phyloP scores from a whole-genome alignment of 169 alveolate genomes.

The Eimeria zaria region DNA sequence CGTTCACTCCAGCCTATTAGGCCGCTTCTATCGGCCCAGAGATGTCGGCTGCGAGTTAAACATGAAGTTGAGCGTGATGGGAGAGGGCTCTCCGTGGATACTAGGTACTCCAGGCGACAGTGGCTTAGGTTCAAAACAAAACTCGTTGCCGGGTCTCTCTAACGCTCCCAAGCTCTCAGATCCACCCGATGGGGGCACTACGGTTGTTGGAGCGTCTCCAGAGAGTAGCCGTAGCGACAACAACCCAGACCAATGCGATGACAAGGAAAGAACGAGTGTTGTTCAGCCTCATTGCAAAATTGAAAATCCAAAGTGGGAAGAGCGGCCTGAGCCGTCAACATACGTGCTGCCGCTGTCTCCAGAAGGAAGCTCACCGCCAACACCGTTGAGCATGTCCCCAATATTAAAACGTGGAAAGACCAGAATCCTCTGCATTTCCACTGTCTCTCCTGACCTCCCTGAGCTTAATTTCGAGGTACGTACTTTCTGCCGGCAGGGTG shows the following conservation, averaged over 20 bases:
- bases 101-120: neutral
- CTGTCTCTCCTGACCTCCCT: slow-evolving; percentile 6
- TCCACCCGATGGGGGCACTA: neutral
- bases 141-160: neutral
- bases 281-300: neutral
- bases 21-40: slow-evolving; percentile 21
- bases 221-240: neutral
- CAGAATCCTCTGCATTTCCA: slow-evolving; percentile 18
- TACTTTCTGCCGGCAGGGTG: neutral
- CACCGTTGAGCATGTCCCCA: slow-evolving; percentile 11
- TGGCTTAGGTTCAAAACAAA: neutral
- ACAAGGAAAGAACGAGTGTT: neutral
- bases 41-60: neutral
- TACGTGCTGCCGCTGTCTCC: neutral
- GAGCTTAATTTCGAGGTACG: slow-evolving; percentile 41
- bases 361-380: neutral
- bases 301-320: neutral
- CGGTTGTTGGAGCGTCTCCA: neutral
- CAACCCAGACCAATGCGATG: neutral
- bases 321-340: neutral
- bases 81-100: neutral
- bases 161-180: neutral
- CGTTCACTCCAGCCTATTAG: slow-evolving; percentile 7
- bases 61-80: neutral
- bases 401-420: neutral